Evolutionary conservation across 495 filamentous ascomycete genomes (phyloP).

Genomic region (Tetracladium setigerum): DNA sequence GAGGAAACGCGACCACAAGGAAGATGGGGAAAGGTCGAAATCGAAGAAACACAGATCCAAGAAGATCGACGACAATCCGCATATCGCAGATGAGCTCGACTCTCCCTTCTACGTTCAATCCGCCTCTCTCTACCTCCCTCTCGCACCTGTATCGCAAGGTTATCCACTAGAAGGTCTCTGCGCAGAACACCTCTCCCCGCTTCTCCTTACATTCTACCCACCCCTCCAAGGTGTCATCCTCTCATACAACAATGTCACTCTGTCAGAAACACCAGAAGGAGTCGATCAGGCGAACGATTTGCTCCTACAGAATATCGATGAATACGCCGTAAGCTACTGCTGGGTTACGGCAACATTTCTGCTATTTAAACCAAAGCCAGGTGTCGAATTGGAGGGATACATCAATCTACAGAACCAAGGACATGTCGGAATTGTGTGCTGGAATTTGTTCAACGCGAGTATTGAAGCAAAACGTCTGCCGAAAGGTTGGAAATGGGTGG

Average conservation of each 20-base stretch:
- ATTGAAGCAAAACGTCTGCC: conserved; percentile 62
- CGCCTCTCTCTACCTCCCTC: conserved; percentile 61
- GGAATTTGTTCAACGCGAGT: conserved; percentile 69
- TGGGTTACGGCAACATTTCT: conserved; percentile 72
- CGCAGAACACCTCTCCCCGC: conserved; percentile 68
- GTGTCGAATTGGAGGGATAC: conserved; percentile 52
- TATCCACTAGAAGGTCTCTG: conserved; percentile 58
- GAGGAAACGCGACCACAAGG: conserved; percentile 43
- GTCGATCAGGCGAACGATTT: conserved; percentile 28
- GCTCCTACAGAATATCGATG: conserved; percentile 49
- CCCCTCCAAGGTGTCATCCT: conserved; percentile 63
- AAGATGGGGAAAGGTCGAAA: conserved; percentile 38
- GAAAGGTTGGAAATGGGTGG: conserved; percentile 55
- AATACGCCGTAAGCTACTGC: conserved; percentile 59
- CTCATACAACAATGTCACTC: conserved; percentile 54
- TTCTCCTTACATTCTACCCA: conserved; percentile 68
- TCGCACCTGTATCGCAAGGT: conserved; percentile 57
- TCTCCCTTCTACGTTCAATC: conserved; percentile 56
- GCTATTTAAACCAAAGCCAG: conserved; percentile 55
- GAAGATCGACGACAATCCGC: conserved; percentile 8
- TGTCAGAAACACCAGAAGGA: conserved; percentile 29
- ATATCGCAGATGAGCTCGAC: conserved; percentile 5
- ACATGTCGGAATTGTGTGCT: conserved; percentile 61
- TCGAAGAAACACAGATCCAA: conserved; percentile 32
- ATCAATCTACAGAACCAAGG: conserved; percentile 68